Percentiles rank a stretch among this genome's conserved stretches.
Conservation (phyloP, 345 rosid genomes). For the Pugionium cornutum region DNA sequence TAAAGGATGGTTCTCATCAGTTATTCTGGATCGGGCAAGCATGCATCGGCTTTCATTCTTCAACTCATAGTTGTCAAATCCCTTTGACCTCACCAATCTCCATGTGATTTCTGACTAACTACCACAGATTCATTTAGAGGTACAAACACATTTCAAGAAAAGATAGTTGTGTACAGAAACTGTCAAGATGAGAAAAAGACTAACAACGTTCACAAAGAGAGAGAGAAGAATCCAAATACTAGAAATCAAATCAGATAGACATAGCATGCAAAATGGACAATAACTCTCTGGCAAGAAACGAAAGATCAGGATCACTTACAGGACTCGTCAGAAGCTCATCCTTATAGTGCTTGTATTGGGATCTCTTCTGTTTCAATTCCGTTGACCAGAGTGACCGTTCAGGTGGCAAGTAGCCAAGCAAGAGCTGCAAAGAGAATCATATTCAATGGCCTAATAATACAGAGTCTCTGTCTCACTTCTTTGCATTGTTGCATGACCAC, state of each 20-base stretch:
- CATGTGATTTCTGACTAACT: conserved; percentile 97
- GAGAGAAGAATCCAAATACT: conserved; percentile 3
- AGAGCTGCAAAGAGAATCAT: conserved; percentile 55
- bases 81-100: conserved; percentile 71
- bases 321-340: conserved; percentile 92
- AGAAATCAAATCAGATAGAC: background rate
- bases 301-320: conserved; percentile 52
- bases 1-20: conserved; percentile 94
- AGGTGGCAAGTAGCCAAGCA: conserved; percentile 85
- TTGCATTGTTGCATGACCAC: background rate
- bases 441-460: background rate
- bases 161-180: conserved; percentile 10
- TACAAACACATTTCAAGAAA: conserved; percentile 28
- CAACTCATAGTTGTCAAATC: conserved; percentile 49
- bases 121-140: conserved; percentile 73
- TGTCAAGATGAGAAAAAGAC: background rate
- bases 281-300: conserved; percentile 16
- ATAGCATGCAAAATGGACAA: conserved; percentile 6
- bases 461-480: background rate
- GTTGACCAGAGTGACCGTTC: conserved; percentile 84
- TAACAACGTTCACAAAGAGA: conserved; percentile 2
- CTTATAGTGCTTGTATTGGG: conserved; percentile 84
- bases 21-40: conserved; percentile 76
- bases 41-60: conserved; percentile 60
- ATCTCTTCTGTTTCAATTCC: conserved; percentile 81